Evolutionary conservation across 2,329 filamentous ascomycete genomes (phyloP).

Genomic region (Cordyceps militaris): DNA sequence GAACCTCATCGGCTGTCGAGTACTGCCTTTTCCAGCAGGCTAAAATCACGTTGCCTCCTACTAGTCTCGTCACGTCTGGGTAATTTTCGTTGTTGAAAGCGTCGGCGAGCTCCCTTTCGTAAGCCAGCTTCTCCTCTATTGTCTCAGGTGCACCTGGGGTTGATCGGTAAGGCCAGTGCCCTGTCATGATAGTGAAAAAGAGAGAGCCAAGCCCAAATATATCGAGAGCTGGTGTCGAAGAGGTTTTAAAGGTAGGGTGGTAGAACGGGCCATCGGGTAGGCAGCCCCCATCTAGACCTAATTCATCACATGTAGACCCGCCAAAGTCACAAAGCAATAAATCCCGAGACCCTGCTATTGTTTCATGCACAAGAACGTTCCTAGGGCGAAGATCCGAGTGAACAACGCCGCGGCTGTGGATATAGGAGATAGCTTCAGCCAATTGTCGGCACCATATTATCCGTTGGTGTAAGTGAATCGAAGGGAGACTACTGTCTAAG

Average conservation of each 20-base stretch:
- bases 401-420: slow-evolving; percentile 25
- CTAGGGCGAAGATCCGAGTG: slow-evolving; percentile 27
- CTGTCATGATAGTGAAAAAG: slow-evolving; percentile 4
- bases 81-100: neutral
- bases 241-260: neutral
- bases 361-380: slow-evolving; percentile 26
- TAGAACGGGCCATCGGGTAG: slow-evolving; percentile 24
- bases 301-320: slow-evolving; percentile 24
- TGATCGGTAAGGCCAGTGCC: neutral
- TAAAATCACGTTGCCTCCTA: neutral
- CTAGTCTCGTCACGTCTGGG: neutral
- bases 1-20: neutral
- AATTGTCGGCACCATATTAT: slow-evolving; percentile 23
- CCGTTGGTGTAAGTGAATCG: slow-evolving; percentile 12
- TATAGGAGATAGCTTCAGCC: slow-evolving; percentile 23
- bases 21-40: neutral
- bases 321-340: slow-evolving; percentile 28
- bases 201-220: slow-evolving; percentile 1
- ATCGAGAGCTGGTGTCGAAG: neutral
- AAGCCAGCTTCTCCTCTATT: slow-evolving; percentile 1
- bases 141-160: neutral
- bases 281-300: slow-evolving; percentile 21
- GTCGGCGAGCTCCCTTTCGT: neutral
- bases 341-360: slow-evolving; percentile 18
- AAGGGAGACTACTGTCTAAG: slow-evolving; percentile 9